A percentile compares a stretch with the other conserved stretches of the same genome.
Evolutionary conservation across 306 rosid species (phyloP).

Genomic region (Malus domestica): DNA sequence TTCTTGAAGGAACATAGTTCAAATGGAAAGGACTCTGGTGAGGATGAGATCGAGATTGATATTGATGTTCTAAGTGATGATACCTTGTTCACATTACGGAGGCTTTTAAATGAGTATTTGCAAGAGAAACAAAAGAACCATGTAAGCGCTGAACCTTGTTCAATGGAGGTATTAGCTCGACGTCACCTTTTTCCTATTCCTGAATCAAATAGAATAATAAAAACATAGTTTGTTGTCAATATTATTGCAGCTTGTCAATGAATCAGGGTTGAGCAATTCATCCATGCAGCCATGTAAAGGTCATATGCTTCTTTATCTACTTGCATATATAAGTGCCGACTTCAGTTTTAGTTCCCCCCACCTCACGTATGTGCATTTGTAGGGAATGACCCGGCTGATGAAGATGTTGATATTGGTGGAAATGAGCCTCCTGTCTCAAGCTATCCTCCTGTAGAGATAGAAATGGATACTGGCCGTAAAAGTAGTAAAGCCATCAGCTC

Average conservation of each 20-base stretch:
- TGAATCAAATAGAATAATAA: not conserved
- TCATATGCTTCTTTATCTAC: conserved; percentile 15
- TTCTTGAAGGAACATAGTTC: conserved; percentile 68
- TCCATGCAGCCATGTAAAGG: conserved; percentile 82
- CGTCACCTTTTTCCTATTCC: not conserved
- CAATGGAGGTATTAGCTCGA: conserved; percentile 50
- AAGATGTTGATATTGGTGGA: conserved; percentile 64
- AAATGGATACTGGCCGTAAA: conserved; percentile 33
- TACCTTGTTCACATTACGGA: conserved; percentile 50
- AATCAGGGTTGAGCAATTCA: conserved; percentile 78
- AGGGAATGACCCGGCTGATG: conserved; percentile 65
- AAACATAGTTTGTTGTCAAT: not conserved
- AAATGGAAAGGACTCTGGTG: conserved; percentile 56
- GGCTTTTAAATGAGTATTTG: conserved; percentile 61
- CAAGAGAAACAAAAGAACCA: conserved; percentile 43
- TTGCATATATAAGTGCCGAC: not conserved
- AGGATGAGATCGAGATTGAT: conserved; percentile 80
- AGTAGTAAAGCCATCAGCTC: conserved; percentile 31
- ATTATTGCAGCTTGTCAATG: conserved; percentile 59
- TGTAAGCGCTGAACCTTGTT: conserved; percentile 54
- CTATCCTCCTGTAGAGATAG: conserved; percentile 51
- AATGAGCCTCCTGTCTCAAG: conserved; percentile 69
- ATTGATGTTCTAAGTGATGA: conserved; percentile 74
- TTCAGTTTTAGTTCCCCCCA: not conserved
- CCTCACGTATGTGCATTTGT: conserved; percentile 17